Base-by-base conservation (phyloP, 495 filamentous ascomycete species). In the Pyrenula massariospora region DNA sequence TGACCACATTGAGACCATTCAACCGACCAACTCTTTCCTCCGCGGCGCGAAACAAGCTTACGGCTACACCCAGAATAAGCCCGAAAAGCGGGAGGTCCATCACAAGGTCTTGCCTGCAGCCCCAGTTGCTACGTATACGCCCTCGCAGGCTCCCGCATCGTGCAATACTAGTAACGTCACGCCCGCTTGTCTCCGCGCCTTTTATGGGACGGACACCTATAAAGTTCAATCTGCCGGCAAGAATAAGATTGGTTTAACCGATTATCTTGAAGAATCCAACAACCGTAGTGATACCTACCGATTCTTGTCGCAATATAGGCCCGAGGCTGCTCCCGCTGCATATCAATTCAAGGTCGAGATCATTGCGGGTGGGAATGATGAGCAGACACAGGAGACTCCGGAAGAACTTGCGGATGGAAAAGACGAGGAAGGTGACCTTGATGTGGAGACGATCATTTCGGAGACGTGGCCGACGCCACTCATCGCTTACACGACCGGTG, bases 351-450 rank as follows among this genome's bases (percentile, higher is more conserved):
- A 76, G 0, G 78, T 85, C 12, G 72, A 77, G 24, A 66, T 72
- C 31, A 72, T 84, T 57, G 80, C 85, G 60, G 82, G 80, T 54
- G 84, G 76, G 23, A 61, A 68, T 2, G 73, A 84, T 56, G 65
- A 77, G 59, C 82, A 79, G 57, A 60, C 31, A 5, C 31, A 42
- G 15, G 31, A 42, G 31, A 42, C 31, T 8, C 31, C 31, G 8
- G 31, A 42, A 42, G 31, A 42, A 15, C 31, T 42, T 59, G 70
- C 80, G 25, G 68, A 69, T 55, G 22, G 50, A 10, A 68, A 78
- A 58, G 73, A 70, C 60, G 76, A 75, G 31, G 87, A 94, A 66
- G 88, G 87, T 56, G 88, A 91, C 69, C 75, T 92, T 22, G 88
- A 93, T 60, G 63, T 86, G 42, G 84, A 92, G 66, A 86, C 86